Conservation (phyloP, 2,329 filamentous ascomycete genomes). For the Botrytis squamosa region DNA sequence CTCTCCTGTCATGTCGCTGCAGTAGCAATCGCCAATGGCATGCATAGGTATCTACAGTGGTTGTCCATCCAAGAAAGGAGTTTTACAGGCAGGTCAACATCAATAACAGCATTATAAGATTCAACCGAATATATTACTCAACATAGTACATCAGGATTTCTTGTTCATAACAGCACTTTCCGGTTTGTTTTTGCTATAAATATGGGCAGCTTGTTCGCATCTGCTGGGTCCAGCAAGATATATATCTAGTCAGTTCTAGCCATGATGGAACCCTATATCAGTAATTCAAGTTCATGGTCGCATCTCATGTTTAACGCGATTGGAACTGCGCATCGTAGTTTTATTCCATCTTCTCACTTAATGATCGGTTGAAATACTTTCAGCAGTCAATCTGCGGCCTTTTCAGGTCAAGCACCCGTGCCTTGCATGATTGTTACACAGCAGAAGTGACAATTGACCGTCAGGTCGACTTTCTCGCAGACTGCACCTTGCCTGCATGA, state of each 20-base stretch:
- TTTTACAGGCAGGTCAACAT: not conserved
- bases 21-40: not conserved
- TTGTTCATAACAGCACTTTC: not conserved
- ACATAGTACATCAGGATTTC: not conserved
- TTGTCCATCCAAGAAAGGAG: not conserved
- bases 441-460: conserved; percentile 9
- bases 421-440: conserved; percentile 17
- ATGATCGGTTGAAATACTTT: not conserved
- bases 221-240: not conserved
- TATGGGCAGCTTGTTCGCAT: not conserved
- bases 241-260: not conserved
- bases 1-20: conserved; percentile 1
- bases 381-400: not conserved
- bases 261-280: not conserved
- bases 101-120: not conserved
- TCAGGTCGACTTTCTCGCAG: conserved; percentile 2
- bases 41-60: not conserved
- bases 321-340: not conserved
- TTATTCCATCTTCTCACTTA: not conserved
- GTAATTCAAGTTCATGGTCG: not conserved
- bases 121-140: not conserved
- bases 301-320: not conserved
- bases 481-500: conserved; percentile 5
- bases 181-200: not conserved
- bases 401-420: not conserved